Base-by-base conservation (phyloP, 164 flowering plant genomes). In the Dillenia turbinata region DNA sequence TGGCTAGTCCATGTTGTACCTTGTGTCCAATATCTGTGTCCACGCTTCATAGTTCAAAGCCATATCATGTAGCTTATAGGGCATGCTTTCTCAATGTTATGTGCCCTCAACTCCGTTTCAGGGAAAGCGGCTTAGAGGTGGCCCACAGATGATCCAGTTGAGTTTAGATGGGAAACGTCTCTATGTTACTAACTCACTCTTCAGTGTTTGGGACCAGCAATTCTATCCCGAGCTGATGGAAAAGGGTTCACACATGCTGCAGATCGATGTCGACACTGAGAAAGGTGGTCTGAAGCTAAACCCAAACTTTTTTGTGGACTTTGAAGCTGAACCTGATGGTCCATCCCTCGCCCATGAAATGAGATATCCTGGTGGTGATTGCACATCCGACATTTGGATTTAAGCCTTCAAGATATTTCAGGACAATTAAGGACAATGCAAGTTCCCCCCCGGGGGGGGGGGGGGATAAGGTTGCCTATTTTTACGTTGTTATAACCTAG, bases 361-460 rank as follows among this genome's bases (percentile, higher is more conserved):
- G 97, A 83, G 99, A 66, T 91, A 94, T 74, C 99, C 97, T 8
- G 99, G 97, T 33, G 97, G 99, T 47, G 99, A 94, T 66, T 94
- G 99, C 87, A 94, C 99, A 63, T 94, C 99, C 0, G 97, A 94
- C 65, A 94, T 94, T 43, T 94, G 99, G 99, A 59, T 88, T 47
- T 94, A 57, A 77, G 53, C 54, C 40, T 26, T 26, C 40, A 2
- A 26, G 5, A 26, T 5, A 26, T 26, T 26, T 26, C 5, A 2
- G 40, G 40, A 26, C 40, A 26, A 26, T 26, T 26, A 26, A 2
- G 40, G 40, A 0, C 40, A 24, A 24, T 24, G 26, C 1, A 24
- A 24, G 1, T 24, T 24, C 26, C 3, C 3, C 3, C 3, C 3
- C 3, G 26, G 26, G 26, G 26, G 26, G 26, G 3, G 26, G 40